Conservation (phyloP, 75 land plant species). For the Gnetum montanum region DNA sequence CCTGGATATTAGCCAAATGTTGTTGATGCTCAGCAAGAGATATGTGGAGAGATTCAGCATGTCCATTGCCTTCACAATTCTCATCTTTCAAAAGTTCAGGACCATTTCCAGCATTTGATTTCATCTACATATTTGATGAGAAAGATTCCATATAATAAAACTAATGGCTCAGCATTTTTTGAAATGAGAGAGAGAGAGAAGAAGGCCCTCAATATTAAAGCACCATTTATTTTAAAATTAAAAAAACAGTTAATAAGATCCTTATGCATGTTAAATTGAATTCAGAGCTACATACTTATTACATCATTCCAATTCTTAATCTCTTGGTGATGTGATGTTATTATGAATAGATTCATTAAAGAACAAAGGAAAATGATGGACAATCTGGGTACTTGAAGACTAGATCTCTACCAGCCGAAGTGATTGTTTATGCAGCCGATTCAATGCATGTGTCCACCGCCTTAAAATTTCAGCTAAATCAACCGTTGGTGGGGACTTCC, state of each 20-base stretch:
- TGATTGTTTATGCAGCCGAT: slow-evolving; percentile 93
- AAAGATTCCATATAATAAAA: not conserved
- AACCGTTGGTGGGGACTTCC: slow-evolving; percentile 3
- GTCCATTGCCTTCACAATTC: slow-evolving; percentile 50
- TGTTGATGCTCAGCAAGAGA: slow-evolving; percentile 90
- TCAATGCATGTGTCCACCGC: slow-evolving; percentile 97
- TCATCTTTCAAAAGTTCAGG: slow-evolving; percentile 75
- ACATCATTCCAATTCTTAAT: no score
- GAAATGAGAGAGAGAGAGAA: no score
- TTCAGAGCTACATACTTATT: no score
- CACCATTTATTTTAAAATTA: no score
- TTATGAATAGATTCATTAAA: not conserved
- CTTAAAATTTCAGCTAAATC: slow-evolving; percentile 90
- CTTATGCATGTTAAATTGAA: no score
- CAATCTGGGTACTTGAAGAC: no score
- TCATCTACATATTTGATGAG: slow-evolving; percentile 32
- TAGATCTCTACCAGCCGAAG: slow-evolving; percentile 64
- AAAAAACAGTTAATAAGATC: no score
- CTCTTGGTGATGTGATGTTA: not conserved
- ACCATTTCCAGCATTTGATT: slow-evolving; percentile 91
- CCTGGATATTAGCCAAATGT: slow-evolving; percentile 94
- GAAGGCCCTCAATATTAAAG: no score
- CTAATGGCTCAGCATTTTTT: no score
- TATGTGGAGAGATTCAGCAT: slow-evolving; percentile 79
- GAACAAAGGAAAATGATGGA: not conserved